Evolutionary conservation across 768 basidiomycete genomes (phyloP).

Genomic region (Suillus ampliporus): DNA sequence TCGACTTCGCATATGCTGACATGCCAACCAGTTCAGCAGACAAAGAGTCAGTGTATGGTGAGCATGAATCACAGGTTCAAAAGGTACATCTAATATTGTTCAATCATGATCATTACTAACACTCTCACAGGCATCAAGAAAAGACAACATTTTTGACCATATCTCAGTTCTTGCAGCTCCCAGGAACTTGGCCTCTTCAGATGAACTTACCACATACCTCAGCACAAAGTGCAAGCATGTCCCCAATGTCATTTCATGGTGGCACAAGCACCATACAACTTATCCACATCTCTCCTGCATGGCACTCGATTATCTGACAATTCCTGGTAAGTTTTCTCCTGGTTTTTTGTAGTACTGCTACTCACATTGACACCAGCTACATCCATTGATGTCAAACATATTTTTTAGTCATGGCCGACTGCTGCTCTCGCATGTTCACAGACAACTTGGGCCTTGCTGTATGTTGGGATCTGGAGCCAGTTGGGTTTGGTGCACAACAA

Average conservation of each 20-base stretch:
- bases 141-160: constrained; percentile 37
- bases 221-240: constrained; percentile 10
- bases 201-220: constrained; percentile 14
- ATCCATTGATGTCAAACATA: constrained; percentile 37
- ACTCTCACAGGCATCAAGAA: not conserved
- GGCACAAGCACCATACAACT: constrained; percentile 18
- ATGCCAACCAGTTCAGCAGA: not conserved
- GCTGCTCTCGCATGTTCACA: constrained; percentile 32
- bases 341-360: constrained; percentile 16
- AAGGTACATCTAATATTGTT: not conserved
- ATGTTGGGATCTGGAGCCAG: constrained; percentile 39
- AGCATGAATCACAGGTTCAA: not conserved
- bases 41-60: not conserved
- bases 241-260: constrained; percentile 24
- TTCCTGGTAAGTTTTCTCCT: constrained; percentile 29
- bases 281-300: constrained; percentile 34
- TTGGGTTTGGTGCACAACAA: constrained; percentile 32
- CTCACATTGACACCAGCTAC: constrained; percentile 30
- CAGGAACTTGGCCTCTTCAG: constrained; percentile 9
- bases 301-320: constrained; percentile 19
- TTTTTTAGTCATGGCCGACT: constrained; percentile 34
- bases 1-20: constrained; percentile 12
- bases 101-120: not conserved
- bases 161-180: constrained; percentile 26
- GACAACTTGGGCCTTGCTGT: constrained; percentile 35